Percentiles rank a stretch among this genome's conserved stretches.
These are phyloP conservation scores for Reticulascus tulasneorum DNA, from an alignment of 2,329 filamentous ascomycete species.

Conservation along the genomic window DNA sequence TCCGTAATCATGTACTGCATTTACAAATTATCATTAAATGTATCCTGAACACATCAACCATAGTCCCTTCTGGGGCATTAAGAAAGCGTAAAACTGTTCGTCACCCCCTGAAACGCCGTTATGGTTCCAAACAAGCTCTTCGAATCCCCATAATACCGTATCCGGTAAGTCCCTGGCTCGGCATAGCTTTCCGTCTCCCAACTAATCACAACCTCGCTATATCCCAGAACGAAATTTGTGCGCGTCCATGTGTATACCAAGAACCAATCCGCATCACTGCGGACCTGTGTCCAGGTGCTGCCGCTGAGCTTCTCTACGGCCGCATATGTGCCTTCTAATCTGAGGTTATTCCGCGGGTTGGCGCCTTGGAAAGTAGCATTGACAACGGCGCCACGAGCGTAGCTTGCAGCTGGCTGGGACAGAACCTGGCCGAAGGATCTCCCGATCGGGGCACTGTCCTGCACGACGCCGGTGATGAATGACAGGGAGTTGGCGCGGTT, in stretches of 20 bases:
- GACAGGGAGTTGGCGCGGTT: conserved; percentile 71
- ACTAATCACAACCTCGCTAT: conserved; percentile 71
- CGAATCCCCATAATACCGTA: conserved; percentile 80
- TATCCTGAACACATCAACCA: no score
- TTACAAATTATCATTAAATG: no score
- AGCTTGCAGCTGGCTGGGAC: conserved; percentile 48
- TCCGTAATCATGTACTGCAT: no score
- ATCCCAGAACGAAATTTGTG: conserved; percentile 63
- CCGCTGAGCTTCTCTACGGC: conserved; percentile 62
- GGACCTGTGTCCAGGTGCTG: conserved; percentile 59
- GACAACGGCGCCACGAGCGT: conserved; percentile 58
- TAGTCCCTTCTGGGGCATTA: conserved; percentile 4
- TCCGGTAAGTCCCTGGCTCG: conserved; percentile 65
- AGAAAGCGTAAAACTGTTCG: conserved; percentile 46
- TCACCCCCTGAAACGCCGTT: conserved; percentile 65
- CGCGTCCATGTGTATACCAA: conserved; percentile 78
- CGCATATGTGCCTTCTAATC: conserved; percentile 72
- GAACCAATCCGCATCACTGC: conserved; percentile 78
- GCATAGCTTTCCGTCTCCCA: conserved; percentile 66
- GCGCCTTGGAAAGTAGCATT: conserved; percentile 74
- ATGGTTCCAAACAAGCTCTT: conserved; percentile 63
- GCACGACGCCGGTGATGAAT: conserved; percentile 77
- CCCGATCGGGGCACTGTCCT: conserved; percentile 63
- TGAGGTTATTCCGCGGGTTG: conserved; percentile 85
- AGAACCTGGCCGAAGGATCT: conserved; percentile 68